These are phyloP conservation scores for Fusarium pseudonygamai DNA, from an alignment of 2,329 filamentous ascomycete species.

Conservation along the genomic window DNA sequence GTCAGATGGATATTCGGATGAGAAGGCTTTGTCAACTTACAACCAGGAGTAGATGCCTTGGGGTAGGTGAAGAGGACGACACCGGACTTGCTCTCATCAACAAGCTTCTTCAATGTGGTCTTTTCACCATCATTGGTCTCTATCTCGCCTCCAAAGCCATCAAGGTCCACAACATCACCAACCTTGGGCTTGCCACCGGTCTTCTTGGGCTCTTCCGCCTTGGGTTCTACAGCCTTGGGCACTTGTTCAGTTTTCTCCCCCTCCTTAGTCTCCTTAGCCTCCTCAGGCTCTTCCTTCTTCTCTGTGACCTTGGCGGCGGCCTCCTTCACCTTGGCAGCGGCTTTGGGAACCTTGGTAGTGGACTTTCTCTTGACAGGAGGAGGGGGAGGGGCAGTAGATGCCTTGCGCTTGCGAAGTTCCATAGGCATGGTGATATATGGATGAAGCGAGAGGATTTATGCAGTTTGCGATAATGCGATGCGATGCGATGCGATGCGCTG, in stretches of 20 bases:
- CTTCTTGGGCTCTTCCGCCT: slow-evolving; percentile 49
- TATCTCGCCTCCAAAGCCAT: slow-evolving; percentile 74
- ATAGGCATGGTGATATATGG: slow-evolving; percentile 59
- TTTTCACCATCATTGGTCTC: slow-evolving; percentile 86
- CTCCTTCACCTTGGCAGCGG: slow-evolving; percentile 44
- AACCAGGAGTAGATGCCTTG: slow-evolving; percentile 92
- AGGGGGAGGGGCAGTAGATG: slow-evolving; percentile 58
- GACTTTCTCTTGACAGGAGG: slow-evolving; percentile 52
- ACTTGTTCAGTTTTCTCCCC: slow-evolving; percentile 38
- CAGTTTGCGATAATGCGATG: slow-evolving; percentile 23
- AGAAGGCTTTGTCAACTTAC: slow-evolving; percentile 63
- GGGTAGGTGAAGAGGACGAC: slow-evolving; percentile 96
- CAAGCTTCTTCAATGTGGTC: slow-evolving; percentile 80
- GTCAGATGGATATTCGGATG: slow-evolving; percentile 2
- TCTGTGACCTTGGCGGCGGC: slow-evolving; percentile 45
- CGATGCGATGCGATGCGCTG: slow-evolving; percentile 30
- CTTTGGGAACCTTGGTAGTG: slow-evolving; percentile 22
- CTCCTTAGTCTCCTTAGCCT: slow-evolving; percentile 43
- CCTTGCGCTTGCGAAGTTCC: slow-evolving; percentile 70
- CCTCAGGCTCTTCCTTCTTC: slow-evolving; percentile 46
- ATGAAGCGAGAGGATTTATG: slow-evolving; percentile 5
- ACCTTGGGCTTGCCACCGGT: slow-evolving; percentile 55
- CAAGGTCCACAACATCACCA: slow-evolving; percentile 65
- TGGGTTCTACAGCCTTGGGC: slow-evolving; percentile 42
- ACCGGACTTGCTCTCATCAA: slow-evolving; percentile 84